These are phyloP conservation scores for Auriculariales sp. DNA, from an alignment of 768 basidiomycete species.

Conservation along the genomic window DNA sequence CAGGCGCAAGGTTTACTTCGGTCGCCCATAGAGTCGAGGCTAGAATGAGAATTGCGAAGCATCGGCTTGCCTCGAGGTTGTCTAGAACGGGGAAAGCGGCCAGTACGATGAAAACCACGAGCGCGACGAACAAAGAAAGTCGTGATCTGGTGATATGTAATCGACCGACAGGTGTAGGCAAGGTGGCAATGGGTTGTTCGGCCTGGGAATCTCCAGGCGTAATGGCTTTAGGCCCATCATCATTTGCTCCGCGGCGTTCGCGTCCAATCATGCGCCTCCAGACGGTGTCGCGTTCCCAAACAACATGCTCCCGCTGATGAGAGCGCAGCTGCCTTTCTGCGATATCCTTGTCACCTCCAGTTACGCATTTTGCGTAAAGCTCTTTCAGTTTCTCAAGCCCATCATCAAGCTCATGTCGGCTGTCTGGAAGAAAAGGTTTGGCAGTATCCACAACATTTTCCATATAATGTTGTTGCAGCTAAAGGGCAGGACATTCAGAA, in stretches of 20 bases:
- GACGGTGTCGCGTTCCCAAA: conserved; percentile 94
- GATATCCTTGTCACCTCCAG: conserved; percentile 45
- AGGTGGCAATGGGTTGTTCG: conserved; percentile 8
- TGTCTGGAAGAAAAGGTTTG: conserved; percentile 47
- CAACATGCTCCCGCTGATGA: conserved; percentile 83
- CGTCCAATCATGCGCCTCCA: conserved; percentile 92
- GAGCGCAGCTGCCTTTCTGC: conserved; percentile 75
- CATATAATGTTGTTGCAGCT: conserved; percentile 71
- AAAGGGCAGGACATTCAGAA: conserved; percentile 1
- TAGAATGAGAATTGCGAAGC: conserved; percentile 78
- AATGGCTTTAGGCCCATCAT: too few relatives aligned
- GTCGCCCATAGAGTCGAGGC: conserved; percentile 94
- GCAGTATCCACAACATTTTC: conserved; percentile 52
- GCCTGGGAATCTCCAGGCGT: neutral
- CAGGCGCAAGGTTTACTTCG: conserved; percentile 43
- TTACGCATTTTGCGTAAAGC: conserved; percentile 77
- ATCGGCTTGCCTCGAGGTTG: conserved; percentile 64
- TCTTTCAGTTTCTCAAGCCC: conserved; percentile 45
- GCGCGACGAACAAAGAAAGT: conserved; percentile 41
- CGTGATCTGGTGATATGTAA: conserved; percentile 52
- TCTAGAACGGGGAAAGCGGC: conserved; percentile 47
- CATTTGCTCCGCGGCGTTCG: conserved; percentile 50
- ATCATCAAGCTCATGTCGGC: conserved; percentile 48
- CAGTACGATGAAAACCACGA: conserved; percentile 42
- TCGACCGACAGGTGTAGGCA: conserved; percentile 52